Evolutionary conservation across 495 filamentous ascomycete species (phyloP), one percentile per base, ranked within the genome.

Genomic region (Penicillium chermesinum): DNA sequence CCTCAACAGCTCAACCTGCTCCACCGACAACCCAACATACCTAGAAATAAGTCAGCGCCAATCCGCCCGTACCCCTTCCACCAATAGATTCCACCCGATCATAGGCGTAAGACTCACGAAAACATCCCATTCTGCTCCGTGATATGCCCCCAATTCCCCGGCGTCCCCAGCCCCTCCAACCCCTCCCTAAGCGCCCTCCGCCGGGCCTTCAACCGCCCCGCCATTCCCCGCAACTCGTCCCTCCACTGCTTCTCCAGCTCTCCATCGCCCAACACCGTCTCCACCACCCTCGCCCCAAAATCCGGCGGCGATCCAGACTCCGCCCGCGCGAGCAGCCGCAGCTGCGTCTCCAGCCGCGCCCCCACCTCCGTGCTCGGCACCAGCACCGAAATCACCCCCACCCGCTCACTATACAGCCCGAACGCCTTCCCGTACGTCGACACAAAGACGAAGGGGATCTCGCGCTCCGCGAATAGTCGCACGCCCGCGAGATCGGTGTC

Each of bases 71-170:
- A 35, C 20, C 1, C 33, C 0, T 3, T 34, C 6, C 20, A 6
- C 25, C 43, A 17, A 19, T 17, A 15, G 35, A 15, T n/a, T n/a
- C 13, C 5, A 37, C n/a, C 13, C 1, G 12, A 22, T 4, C 7
- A 27, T 19, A 7, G 38, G 27, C 17, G 1, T 22, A 2, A 34
- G 2, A 43, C 53, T 47, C 25, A 56, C 53, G 53, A 56, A 27
- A 56, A 56, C 53, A 56, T 56, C 13, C 53, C 53, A 18, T 46
- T 52, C 44, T 56, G 53, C 0, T 56, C 44, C 27, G 53, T 56
- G 27, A 56, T 41, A 38, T 52, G 45, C 15, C 17, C 15, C 53
- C 53, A 56, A 12, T 45, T 21, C 5, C 53, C 53, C 15, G 53
- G 53, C 10, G 53, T 56, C 19, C 30, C 37, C 44, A 56, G 38